Evolutionary conservation across 768 basidiomycete genomes (phyloP), one percentile per base, ranked within the genome.

Genomic region (Chiua virens): DNA sequence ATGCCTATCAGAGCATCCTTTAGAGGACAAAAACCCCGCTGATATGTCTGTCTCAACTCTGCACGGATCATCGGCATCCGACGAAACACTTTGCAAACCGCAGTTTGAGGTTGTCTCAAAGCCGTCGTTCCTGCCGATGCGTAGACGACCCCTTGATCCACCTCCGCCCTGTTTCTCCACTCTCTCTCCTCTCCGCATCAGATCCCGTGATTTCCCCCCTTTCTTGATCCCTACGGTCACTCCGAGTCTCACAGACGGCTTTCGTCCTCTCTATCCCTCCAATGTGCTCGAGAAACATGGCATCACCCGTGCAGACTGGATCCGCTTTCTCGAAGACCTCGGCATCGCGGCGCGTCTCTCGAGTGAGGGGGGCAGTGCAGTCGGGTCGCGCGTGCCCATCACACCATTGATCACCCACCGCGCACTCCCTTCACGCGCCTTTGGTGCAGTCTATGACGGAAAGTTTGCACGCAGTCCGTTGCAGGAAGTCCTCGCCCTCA

Each of bases 161-260:
- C 68, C 68, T 8, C 67, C 67, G 1, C 34, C 42, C 41, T 68
- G 67, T 35, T 68, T 68, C 45, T 68, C 67, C 15, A 58, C 34
- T 3, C 55, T 54, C 3, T 64, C 68, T 15, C 68, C 67, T 9
- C 30, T 60, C 2, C 64, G 68, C 32, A 49, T 68, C 25, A 49
- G 53, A 53, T 64, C 68, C 9, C 46, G 54, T 32, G 45, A 62
- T 15, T 68, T 68, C 34, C 68, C 67, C 3, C 49, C 60, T 8
- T 68, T 68, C 47, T 41, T 40, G 42, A 64, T 68, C 17, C 56
- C 60, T 5, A 50, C 68, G 6, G 18, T 62, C 49, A 57, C 52
- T 28, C 42, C 62, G 17, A 46, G 44, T 13, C 57, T 68, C 47
- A 25, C 54, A 3, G 56, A 64, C 22, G 67, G 67, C 4, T 68